A percentile compares a stretch with the other conserved stretches of the same genome.
phyloP scores from a whole-genome alignment of 2,329 filamentous ascomycete genomes.

The Cyanodermella asteris region DNA sequence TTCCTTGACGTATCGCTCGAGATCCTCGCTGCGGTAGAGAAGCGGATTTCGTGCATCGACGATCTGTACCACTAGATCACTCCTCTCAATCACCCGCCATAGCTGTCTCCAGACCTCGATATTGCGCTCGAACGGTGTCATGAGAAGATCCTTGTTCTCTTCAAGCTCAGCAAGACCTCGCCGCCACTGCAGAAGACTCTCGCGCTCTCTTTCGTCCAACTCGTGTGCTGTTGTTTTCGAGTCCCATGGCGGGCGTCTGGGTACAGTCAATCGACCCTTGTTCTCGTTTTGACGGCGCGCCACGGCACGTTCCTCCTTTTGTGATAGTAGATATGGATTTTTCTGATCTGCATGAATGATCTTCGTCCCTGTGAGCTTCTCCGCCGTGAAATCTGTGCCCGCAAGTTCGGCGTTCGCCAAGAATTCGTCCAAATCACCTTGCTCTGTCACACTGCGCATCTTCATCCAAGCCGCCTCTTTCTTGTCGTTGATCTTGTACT shows the following conservation, averaged over 20 bases:
- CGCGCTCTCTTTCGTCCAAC: constrained; percentile 57
- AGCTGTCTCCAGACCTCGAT: constrained; percentile 94
- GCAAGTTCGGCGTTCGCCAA: constrained; percentile 85
- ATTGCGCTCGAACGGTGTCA: constrained; percentile 96
- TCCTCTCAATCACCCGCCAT: constrained; percentile 94
- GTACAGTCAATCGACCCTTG: constrained; percentile 60
- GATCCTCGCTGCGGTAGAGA: constrained; percentile 79
- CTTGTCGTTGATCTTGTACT: constrained; percentile 78
- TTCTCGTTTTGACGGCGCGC: constrained; percentile 68
- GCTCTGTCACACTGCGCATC: constrained; percentile 97
- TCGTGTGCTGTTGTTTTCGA: constrained; percentile 61
- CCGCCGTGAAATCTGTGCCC: constrained; percentile 95
- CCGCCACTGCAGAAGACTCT: constrained; percentile 69
- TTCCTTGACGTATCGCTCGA: constrained; percentile 86
- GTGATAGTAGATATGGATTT: constrained; percentile 80
- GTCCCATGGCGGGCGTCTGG: constrained; percentile 77
- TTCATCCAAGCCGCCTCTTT: constrained; percentile 94
- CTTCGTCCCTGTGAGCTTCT: constrained; percentile 98
- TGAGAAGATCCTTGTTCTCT: constrained; percentile 79
- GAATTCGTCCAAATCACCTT: constrained; percentile 91
- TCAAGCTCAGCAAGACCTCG: constrained; percentile 78
- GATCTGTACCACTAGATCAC: constrained; percentile 90
- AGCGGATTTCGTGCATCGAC: constrained; percentile 91
- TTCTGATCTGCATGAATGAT: constrained; percentile 93
- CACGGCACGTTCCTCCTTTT: constrained; percentile 57